Base-by-base conservation (phyloP, 371 early-diverging fungal genomes). In the Nematocida ausubeli region DNA sequence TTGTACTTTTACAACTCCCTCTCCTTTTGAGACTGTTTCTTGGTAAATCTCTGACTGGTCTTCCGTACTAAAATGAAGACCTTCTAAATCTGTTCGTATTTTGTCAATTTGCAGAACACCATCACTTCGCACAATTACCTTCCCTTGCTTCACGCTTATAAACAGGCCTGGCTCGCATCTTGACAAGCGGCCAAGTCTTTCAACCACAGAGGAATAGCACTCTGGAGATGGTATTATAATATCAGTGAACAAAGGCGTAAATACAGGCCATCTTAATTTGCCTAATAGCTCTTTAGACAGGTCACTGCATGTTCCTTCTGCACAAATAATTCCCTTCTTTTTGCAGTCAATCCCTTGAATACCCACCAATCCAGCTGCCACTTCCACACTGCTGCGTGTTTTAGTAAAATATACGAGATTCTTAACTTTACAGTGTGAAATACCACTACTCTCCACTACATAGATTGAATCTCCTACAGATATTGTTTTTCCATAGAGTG, bases 161-260 rank as follows among this genome's bases (percentile, higher is more conserved):
- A 80, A 75, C 19, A 65, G 39, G 2, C 78, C 78, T 65, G 78
- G 78, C 65, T 75, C 78, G 42, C 78, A 75, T 51, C 66, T 37
- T n/a, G 78, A 64, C 7, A 66, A 55, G 4, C 64, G 65, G 26
- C 37, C 5, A 3, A 75, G 35, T 32, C 67, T 52, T 56, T 49
- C n/a, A 7, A 75, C 5, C 19, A 66, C 55, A 30, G 80, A 47
- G 7, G 9, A 12, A 26, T 47, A 65, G 24, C 14, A 32, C 34
- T 64, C 78, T 32, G 44, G 1, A 19, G 28, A 22, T 1, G 54
- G 32, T 4, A 28, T 39, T 5, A 75, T 37, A 5, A 75, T 50
- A 32, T 75, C 78, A 6, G 64, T 67, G 42, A 75, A 75, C 5
- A 75, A 16, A 24, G 78, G 78, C 12, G 34, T 51, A 58, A 75